Base-by-base conservation (phyloP, 2,329 filamentous ascomycete species). In the Myriangium duriaei region DNA sequence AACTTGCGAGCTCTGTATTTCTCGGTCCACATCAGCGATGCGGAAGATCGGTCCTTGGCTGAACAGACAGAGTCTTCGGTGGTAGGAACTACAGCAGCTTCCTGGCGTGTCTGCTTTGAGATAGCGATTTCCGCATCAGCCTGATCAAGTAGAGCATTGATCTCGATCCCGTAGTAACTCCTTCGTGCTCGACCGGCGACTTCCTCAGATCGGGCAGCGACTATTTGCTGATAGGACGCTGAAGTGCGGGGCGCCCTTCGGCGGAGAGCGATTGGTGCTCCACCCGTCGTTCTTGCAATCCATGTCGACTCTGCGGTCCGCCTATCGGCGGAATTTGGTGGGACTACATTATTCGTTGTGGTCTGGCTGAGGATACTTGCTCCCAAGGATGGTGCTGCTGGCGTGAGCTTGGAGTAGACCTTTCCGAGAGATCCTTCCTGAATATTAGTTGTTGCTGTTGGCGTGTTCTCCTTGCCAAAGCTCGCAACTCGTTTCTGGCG, bases 1-100 rank as follows among this genome's bases (percentile, higher is more conserved):
- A 96, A 98, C 50, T 78, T 88, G 43, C 76, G 76, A 17, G 91
- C 91, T 24, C 91, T 79, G 55, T 98, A 98, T 56, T 98, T 98
- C 55, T 98, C 91, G 0, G 88, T 94, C 91, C 91, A 98, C 54
- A 98, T 65, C 19, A 84, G 58, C 7, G 21, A 7, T 7, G 21
- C 21, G 21, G 21, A 7, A 0, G 74, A 71, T 45, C 51, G 57
- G 13, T 44, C 52, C 28, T 18, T 30, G 7, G 30, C 35, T 5
- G 28, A 24, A 11, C 45, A 49, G 15, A 37, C 10, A 7, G 49
- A 39, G 3, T 54, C 47, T 45, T 71, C 67, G 4, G 65, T 48
- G 0, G 64, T 61, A n/a, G 59, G 57, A 15, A 60, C 33, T 21
- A 53, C 49, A 11, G 54, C 51, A 10, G 49, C 41, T 5, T 59